Base-by-base conservation (phyloP, 495 filamentous ascomycete species). In the Cenococcum geophilum region DNA sequence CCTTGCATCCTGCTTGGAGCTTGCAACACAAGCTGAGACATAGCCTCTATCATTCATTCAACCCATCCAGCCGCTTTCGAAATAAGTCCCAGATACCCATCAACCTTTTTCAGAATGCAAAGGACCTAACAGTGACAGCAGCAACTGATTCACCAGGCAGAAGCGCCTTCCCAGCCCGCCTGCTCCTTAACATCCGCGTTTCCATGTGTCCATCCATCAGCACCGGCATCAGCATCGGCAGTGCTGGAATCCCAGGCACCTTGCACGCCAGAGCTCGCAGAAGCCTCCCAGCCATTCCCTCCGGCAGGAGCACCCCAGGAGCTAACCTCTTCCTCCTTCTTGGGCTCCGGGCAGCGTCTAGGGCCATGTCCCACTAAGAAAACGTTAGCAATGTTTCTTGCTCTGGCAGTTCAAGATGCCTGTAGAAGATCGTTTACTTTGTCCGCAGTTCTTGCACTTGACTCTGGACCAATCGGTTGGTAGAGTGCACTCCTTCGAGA, bases 401-500 rank as follows among this genome's bases (percentile, higher is more conserved):
- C 18, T 36, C 40, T 45, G 40, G 8, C 20, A 52, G 21, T 23
- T 9, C 12, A 20, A n/a, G 25, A 18, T 49, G 59, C 52, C 20
- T n/a, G n/a, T n/a, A n/a, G n/a, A n/a, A n/a, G n/a, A n/a, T n/a
- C n/a, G n/a, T n/a, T n/a, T 57, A 16, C 89, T 48, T 37, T 67
- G 12, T 47, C 42, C 53, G 40, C 68, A 71, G 58, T 66, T 68
- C 57, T 53, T 59, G 61, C 68, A 71, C 58, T 69, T 37, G 25
- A 71, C 66, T 6, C 56, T 22, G 18, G 18, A 40, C 54, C 51
- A 67, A 55, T 71, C 66, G n/a, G 34, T 60, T 8, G 66, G 66
- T 47, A 64, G 32, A 21, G 63, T 57, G 57, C 68, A 71, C 1
- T 66, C 63, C 18, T 50, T 60, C 18, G 76, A 74, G 35, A 78